Percentiles rank a stretch among this genome's conserved stretches.
Evolutionary conservation across 2,329 filamentous ascomycete genomes (phyloP).

Genomic region (Colletotrichum gigasporum): DNA sequence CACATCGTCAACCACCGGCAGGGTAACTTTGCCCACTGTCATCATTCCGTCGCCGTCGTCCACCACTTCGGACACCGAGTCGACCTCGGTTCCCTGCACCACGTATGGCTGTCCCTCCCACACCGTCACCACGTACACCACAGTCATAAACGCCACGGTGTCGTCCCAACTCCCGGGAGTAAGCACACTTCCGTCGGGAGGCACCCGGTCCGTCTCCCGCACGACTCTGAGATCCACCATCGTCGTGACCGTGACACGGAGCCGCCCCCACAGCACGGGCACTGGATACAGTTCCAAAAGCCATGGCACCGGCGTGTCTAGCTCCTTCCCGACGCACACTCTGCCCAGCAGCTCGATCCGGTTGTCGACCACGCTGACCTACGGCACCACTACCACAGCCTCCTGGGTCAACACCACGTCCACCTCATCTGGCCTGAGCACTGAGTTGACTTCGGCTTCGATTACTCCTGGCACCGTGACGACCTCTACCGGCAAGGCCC

Average conservation of each 20-base stretch:
- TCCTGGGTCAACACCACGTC: background rate
- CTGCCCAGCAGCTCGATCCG: slow-evolving; percentile 3
- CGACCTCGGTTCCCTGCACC: background rate
- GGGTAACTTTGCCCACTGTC: background rate
- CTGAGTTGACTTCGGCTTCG: background rate
- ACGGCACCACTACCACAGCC: slow-evolving; percentile 2
- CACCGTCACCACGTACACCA: slow-evolving; percentile 18
- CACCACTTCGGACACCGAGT: background rate
- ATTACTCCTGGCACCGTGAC: background rate
- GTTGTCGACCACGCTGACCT: slow-evolving; percentile 20
- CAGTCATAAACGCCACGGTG: slow-evolving; percentile 17
- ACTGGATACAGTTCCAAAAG: slow-evolving; percentile 7
- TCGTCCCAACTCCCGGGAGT: slow-evolving; percentile 10
- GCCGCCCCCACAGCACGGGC: background rate
- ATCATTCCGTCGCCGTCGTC: background rate
- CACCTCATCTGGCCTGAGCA: background rate
- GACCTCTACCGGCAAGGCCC: background rate
- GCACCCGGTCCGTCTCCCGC: background rate
- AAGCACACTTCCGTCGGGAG: background rate
- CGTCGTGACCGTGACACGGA: slow-evolving; percentile 15
- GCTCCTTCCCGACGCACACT: background rate
- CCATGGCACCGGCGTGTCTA: slow-evolving; percentile 2
- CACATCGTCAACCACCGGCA: background rate
- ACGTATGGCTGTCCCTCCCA: slow-evolving; percentile 12
- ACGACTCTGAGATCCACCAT: slow-evolving; percentile 17